A percentile compares a stretch with the other conserved stretches of the same genome.
Evolutionary conservation across 352 stramenopile species (phyloP).

Genomic region (Phytophthora capsici): DNA sequence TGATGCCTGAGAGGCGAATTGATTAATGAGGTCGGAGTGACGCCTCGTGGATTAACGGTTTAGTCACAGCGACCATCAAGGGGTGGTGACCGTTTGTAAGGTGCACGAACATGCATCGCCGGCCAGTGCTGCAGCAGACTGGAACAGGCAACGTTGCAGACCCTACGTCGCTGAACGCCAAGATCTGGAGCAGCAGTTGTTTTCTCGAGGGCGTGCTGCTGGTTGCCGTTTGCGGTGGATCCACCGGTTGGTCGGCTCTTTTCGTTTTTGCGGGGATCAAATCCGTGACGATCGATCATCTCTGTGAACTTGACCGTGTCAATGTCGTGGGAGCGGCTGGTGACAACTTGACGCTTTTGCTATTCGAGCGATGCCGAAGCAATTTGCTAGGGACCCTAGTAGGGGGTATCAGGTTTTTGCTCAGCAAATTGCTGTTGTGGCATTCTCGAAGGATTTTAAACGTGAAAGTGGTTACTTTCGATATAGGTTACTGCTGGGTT

Average conservation of each 20-base stretch:
- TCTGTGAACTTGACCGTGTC: neutral
- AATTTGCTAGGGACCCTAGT: neutral
- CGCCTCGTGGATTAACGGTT: neutral
- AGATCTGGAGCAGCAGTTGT: neutral
- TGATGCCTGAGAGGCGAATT: neutral
- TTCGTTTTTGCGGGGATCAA: neutral
- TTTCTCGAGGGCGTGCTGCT: neutral
- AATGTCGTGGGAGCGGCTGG: too few relatives aligned
- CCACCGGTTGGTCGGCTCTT: too few relatives aligned
- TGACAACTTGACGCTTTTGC: neutral
- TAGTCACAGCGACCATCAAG: slow-evolving; percentile 13
- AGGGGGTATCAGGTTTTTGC: too few relatives aligned
- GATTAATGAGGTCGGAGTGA: neutral
- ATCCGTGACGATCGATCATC: neutral
- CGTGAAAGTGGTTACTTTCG: neutral
- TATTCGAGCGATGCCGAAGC: neutral
- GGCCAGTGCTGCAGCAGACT: neutral
- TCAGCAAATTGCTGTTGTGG: too few relatives aligned
- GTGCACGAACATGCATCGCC: neutral
- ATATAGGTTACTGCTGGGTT: too few relatives aligned
- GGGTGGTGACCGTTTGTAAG: slow-evolving; percentile 6
- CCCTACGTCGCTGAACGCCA: neutral
- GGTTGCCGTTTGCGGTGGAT: neutral
- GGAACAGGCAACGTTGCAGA: neutral
- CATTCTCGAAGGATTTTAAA: neutral